Base-by-base conservation (phyloP, 2,329 filamentous ascomycete species). In the Incumbomyces lentus region DNA sequence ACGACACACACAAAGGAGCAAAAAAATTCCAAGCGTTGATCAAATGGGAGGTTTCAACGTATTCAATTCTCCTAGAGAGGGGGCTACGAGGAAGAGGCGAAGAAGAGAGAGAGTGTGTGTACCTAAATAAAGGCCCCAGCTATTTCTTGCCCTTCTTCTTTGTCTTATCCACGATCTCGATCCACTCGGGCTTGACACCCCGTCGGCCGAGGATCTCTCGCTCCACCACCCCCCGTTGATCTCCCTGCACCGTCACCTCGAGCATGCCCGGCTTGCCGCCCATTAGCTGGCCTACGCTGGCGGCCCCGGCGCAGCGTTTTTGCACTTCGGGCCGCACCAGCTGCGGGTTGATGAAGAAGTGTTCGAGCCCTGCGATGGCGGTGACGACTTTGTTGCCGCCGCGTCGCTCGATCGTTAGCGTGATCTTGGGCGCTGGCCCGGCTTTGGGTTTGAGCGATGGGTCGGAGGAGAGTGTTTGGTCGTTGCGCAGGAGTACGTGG, bases 201-300 rank as follows among this genome's bases (percentile, higher is more conserved):
- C 78, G 69, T 58, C 70, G 73, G 49, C 71, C 71, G 54, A 84
- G 60, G 5, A 48, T 17, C 22, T 78, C 76, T 55, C 74, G 76
- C 39, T 79, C 65, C 14, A 84, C 68, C 13, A 73, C 74, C 50
- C 76, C 74, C 47, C 72, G 74, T 64, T 84, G 80, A 49, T 80
- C 78, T 1, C 81, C 81, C 57, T 84, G 81, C 2, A 84, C 72
- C 64, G 82, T 69, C 16, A 84, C 73, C 60, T 84, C 81, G 73
- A 82, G 75, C 2, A 81, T 66, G 1, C 78, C 77, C 54, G 74
- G 75, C 54, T 79, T 76, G 7, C 78, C 78, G 2, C 80, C 80
- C 38, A 72, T 70, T 29, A 80, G 64, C 54, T 78, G 75, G 30
- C 76, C 72, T 1, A 83, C 76, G 49, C 76, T 81, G 11, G 79